Base-by-base conservation (phyloP, 192 early-diverging fungal genomes). In the Gigaspora rosea region DNA sequence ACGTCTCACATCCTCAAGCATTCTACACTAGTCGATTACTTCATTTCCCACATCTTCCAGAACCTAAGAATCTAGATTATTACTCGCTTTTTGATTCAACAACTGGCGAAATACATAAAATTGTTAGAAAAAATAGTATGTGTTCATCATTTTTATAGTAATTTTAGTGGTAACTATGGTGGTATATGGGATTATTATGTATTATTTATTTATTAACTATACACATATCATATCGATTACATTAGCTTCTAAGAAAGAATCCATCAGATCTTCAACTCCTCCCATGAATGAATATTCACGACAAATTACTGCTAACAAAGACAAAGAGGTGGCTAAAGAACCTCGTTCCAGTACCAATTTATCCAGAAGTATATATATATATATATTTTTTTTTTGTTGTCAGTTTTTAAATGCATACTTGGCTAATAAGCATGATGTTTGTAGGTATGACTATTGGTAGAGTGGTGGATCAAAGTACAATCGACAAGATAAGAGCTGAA, bases 21-120 rank as follows among this genome's bases (percentile, higher is more conserved):
- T 74, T 74, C 16, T 74, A 74, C 41, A 74, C 72, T 10, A 74
- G 72, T 46, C 56, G 72, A 62, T 61, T 74, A 27, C 22, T 74
- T 15, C 72, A 74, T 62, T 74, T 18, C 36, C 72, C 72, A 9
- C 47, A 74, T 16, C 36, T 74, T 20, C 72, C 72, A 10, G 72
- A 74, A 74, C 72, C 72, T 13, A 61, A n/a, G 16, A 74, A 74
- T 48, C 62, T 56, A 1, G 72, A 74, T 47, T 47, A 56, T 22
- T 74, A 54, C 13, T 46, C 58, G 12, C 58, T 74, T 57, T 74
- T 74, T 22, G 58, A 74, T 11, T 20, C 72, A 22, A 22, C 52
- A 35, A 74, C 72, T 22, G 72, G 72, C 12, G 72, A 74, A 47
- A n/a, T 51, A 33, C 54, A 49, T 61, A 13, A 2, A 0, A 74